These are phyloP conservation scores for Aquilaria malaccensis DNA, from an alignment of 345 rosid genomes.

Conservation along the genomic window DNA sequence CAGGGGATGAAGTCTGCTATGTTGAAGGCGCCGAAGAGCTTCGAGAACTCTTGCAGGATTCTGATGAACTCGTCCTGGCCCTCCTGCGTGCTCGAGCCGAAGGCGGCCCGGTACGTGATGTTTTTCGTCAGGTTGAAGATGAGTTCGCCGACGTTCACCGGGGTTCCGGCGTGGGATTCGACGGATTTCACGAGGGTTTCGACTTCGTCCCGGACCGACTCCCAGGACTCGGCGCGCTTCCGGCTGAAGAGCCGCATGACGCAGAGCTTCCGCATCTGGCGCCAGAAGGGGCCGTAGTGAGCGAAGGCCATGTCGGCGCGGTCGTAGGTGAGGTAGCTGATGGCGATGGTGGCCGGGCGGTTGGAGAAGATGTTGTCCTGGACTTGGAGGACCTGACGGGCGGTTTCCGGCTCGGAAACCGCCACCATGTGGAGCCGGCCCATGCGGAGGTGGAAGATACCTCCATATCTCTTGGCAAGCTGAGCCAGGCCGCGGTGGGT, in stretches of 20 bases:
- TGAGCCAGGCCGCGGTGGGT: conserved; percentile 85
- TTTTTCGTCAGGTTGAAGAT: conserved; percentile 72
- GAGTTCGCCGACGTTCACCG: conserved; percentile 66
- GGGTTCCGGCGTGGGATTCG: conserved; percentile 33
- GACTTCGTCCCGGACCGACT: conserved; percentile 83
- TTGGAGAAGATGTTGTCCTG: conserved; percentile 86
- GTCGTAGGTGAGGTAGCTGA: conserved; percentile 74
- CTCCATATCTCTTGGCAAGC: conserved; percentile 65
- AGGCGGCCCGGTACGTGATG: conserved; percentile 74
- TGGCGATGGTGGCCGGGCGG: conserved; percentile 79
- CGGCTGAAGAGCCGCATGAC: conserved; percentile 92
- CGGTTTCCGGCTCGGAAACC: conserved; percentile 63
- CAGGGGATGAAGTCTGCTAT: conserved; percentile 75
- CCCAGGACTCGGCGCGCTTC: conserved; percentile 91
- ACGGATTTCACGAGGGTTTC: conserved; percentile 37
- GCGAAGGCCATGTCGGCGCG: conserved; percentile 98
- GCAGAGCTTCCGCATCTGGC: conserved; percentile 93
- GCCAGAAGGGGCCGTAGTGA: conserved; percentile 94
- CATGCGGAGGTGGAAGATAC: conserved; percentile 71
- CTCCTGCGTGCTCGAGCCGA: conserved; percentile 49
- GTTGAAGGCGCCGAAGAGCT: conserved; percentile 91
- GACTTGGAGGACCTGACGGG: conserved; percentile 76
- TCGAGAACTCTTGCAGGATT: conserved; percentile 87
- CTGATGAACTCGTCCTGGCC: conserved; percentile 72
- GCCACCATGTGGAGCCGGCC: conserved; percentile 66